These are phyloP conservation scores for Aspergillus conjunctus DNA, from an alignment of 495 filamentous ascomycete species.

Conservation along the genomic window DNA sequence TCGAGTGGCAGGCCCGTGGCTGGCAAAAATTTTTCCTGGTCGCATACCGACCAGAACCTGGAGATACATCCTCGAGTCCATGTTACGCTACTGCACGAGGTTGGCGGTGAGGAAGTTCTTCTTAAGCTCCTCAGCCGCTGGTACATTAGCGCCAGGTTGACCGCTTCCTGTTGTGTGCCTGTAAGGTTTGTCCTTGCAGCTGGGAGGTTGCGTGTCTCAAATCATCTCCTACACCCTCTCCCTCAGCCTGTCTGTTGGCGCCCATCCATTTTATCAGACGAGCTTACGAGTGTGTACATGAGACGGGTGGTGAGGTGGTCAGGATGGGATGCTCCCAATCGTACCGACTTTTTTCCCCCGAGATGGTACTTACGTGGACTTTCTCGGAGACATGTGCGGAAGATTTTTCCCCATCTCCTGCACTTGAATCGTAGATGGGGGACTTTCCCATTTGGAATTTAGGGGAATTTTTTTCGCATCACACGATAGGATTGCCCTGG, in stretches of 20 bases:
- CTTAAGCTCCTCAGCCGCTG: neutral
- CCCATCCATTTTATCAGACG: neutral
- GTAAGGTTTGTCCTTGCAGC: slow-evolving; percentile 42
- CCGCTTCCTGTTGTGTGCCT: slow-evolving; percentile 39
- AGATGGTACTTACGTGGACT: slow-evolving; percentile 1
- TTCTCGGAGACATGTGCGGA: neutral
- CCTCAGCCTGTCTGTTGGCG: neutral
- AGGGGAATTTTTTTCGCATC: neutral
- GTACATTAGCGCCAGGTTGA: slow-evolving; percentile 30
- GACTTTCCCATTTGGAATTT: no score
- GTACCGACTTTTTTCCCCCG: neutral
- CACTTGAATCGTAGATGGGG: neutral
- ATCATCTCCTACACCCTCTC: slow-evolving; percentile 3
- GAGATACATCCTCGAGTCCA: neutral
- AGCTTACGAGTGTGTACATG: neutral
- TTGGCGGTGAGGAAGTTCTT: slow-evolving; percentile 26
- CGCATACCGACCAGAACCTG: slow-evolving; percentile 15
- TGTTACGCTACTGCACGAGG: slow-evolving; percentile 17
- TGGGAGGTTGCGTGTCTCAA: slow-evolving; percentile 19
- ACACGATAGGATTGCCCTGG: neutral
- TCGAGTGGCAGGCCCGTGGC: slow-evolving; percentile 18
- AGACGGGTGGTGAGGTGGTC: neutral
- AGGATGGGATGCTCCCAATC: neutral
- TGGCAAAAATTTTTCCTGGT: slow-evolving; percentile 20
- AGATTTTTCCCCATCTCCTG: neutral